Evolutionary conservation across 2,329 filamentous ascomycete genomes (phyloP).

Genomic region (Allantophomopsis cytisporea): DNA sequence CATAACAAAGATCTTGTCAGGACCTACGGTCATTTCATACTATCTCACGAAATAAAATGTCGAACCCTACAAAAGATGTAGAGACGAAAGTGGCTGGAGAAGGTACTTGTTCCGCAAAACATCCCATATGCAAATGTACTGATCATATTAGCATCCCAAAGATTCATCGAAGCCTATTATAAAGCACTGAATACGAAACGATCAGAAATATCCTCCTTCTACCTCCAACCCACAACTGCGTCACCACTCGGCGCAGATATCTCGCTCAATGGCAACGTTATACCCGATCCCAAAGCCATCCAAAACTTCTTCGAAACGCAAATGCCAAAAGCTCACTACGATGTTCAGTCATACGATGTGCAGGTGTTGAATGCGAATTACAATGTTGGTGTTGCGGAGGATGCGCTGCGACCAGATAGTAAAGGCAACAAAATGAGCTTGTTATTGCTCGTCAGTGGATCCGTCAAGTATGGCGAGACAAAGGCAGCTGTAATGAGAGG

Average conservation of each 20-base stretch:
- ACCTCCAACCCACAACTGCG: conserved; percentile 43
- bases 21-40: too few species aligned
- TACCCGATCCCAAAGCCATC: conserved; percentile 49
- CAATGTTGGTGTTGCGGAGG: conserved; percentile 38
- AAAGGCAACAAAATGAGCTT: conserved; percentile 53
- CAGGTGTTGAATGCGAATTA: conserved; percentile 65
- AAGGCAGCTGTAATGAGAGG: conserved; percentile 49
- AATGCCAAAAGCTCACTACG: conserved; percentile 47
- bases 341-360: conserved; percentile 63
- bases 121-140: not conserved
- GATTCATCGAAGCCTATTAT: conserved; percentile 66
- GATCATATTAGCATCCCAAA: conserved; percentile 44
- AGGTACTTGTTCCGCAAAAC: conserved; percentile 11
- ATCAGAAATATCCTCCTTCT: conserved; percentile 49
- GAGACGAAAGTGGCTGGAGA: conserved; percentile 21
- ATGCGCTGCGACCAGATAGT: conserved; percentile 23
- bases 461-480: conserved; percentile 52
- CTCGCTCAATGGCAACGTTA: conserved; percentile 62
- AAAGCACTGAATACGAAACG: conserved; percentile 46
- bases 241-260: conserved; percentile 52
- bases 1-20: too few species aligned
- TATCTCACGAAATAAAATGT: conserved; percentile 14
- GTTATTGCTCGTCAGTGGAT: conserved; percentile 60
- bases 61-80: conserved; percentile 32
- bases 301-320: conserved; percentile 55